Percentiles rank a stretch among this genome's conserved stretches.
Conservation (phyloP, 2,329 filamentous ascomycete species). For the Penicillium oxalicum region DNA sequence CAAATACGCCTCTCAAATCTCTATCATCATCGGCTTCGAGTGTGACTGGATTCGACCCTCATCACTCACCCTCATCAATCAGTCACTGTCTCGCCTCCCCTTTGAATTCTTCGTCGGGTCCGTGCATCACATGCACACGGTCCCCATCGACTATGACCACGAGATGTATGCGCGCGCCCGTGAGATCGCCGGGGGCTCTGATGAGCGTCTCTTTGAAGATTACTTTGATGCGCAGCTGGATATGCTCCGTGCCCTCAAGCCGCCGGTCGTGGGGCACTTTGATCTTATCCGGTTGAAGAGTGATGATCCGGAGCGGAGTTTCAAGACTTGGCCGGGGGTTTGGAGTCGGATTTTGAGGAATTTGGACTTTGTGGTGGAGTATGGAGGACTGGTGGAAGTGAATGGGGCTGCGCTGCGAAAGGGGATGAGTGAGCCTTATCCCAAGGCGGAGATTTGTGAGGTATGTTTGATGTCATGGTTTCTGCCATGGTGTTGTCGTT, state of each 20-base stretch:
- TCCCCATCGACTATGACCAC: conserved; percentile 83
- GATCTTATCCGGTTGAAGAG: conserved; percentile 82
- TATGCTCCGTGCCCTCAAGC: conserved; percentile 68
- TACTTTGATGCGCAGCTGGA: conserved; percentile 85
- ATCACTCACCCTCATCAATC: conserved; percentile 55
- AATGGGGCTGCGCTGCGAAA: conserved; percentile 86
- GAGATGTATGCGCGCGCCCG: conserved; percentile 62
- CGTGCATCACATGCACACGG: conserved; percentile 78
- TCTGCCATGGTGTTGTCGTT: background rate
- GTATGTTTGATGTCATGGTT: conserved; percentile 39
- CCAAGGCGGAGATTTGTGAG: conserved; percentile 69
- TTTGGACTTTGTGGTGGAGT: conserved; percentile 60
- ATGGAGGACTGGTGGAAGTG: conserved; percentile 80
- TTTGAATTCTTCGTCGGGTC: conserved; percentile 92
- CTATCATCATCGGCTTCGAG: conserved; percentile 85
- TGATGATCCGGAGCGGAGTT: conserved; percentile 57
- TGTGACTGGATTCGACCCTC: conserved; percentile 80
- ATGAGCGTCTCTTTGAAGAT: conserved; percentile 68
- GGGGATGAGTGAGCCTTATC: conserved; percentile 86
- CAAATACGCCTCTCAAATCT: conserved; percentile 64
- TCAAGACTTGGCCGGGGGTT: conserved; percentile 55
- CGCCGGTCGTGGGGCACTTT: conserved; percentile 84
- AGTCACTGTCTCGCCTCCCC: conserved; percentile 53
- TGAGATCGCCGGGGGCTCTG: conserved; percentile 51
- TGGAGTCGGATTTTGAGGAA: conserved; percentile 74